Base-by-base conservation (phyloP, 768 basidiomycete genomes). In the Dacryopinax spathularia region DNA sequence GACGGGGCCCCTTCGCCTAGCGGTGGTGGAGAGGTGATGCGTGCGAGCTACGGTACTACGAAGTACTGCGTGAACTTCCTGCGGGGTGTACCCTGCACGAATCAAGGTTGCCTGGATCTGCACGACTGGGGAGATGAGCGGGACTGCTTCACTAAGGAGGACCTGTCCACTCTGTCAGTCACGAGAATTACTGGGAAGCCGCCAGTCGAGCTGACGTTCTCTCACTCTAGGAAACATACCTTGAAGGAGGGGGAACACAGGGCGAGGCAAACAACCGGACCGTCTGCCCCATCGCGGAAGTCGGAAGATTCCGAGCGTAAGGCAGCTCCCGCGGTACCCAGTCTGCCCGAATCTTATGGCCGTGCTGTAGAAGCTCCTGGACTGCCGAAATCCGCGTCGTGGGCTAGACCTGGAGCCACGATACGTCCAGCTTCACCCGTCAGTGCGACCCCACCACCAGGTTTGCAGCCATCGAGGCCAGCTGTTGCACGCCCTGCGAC, bases 61-160 rank as follows among this genome's bases (percentile, higher is more conserved):
- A 91, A 96, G 74, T 99, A 99, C 70, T 99, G 96, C 75, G 93
- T 97, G 84, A 80, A 86, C 2, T 98, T 96, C 73, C 81, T 99
- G 65, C 88, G 94, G 39, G 85, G 90, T 20, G 80, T 82, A 34
- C 80, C 80, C 65, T 99, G 96, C 74, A 81, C 85, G 64, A 91
- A 91, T 70, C 87, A 89, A 69, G 85, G 82, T 67, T 99, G 96
- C 75, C 87, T 94, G 85, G 89, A 90, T 72, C 77, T 94, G 43
- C 96, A 99, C 72, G 96, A 98, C 73, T 96, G 92, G 91, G 96
- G 94, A 34, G 96, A 97, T 66, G 95, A 98, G 75, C 89, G 91
- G 63, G 96, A 99, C 73, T 94, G 91, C 70, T 94, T 96, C 72
- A 93, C 94, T 0, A 94, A 94, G 75, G 93, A 97, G 73, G 95